Evolutionary conservation across 2,329 filamentous ascomycete genomes (phyloP).

Genomic region (Talaromyces rugulosus): DNA sequence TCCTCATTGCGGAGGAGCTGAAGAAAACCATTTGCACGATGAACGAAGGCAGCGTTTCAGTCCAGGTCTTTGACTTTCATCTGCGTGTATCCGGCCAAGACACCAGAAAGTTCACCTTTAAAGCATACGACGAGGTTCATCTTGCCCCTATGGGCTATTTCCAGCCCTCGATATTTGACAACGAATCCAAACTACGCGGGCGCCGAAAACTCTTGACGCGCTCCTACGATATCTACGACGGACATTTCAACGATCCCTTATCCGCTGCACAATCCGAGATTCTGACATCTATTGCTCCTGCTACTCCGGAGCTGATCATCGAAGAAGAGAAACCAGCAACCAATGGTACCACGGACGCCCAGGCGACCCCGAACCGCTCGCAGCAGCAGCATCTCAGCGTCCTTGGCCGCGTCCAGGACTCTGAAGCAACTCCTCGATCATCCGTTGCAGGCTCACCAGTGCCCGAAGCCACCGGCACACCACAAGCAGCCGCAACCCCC

Average conservation of each 20-base stretch:
- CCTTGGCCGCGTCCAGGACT: slow-evolving; percentile 63
- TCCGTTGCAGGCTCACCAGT: slow-evolving; percentile 85
- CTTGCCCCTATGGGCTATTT: slow-evolving; percentile 95
- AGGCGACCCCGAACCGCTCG: slow-evolving; percentile 45
- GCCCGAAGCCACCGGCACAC: slow-evolving; percentile 76
- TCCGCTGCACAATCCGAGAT: slow-evolving; percentile 77
- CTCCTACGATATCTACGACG: slow-evolving; percentile 91
- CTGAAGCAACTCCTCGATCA: slow-evolving; percentile 72
- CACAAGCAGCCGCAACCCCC: slow-evolving; percentile 48
- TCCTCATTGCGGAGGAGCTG: slow-evolving; percentile 86
- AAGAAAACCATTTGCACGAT: slow-evolving; percentile 92
- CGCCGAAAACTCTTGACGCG: slow-evolving; percentile 77
- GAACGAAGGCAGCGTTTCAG: slow-evolving; percentile 82
- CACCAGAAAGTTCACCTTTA: slow-evolving; percentile 90
- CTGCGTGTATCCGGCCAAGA: slow-evolving; percentile 82
- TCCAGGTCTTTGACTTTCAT: slow-evolving; percentile 86
- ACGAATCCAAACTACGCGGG: slow-evolving; percentile 70
- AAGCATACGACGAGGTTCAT: slow-evolving; percentile 93
- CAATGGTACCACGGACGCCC: slow-evolving; percentile 22
- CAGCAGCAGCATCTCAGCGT: slow-evolving; percentile 62
- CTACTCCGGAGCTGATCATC: slow-evolving; percentile 22
- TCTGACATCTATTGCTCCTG: slow-evolving; percentile 48
- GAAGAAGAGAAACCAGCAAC: slow-evolving; percentile 28
- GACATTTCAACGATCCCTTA: slow-evolving; percentile 82
- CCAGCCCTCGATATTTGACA: slow-evolving; percentile 81